Conservation (phyloP, 2,329 filamentous ascomycete genomes). For the Alternaria novae-zelandiae region DNA sequence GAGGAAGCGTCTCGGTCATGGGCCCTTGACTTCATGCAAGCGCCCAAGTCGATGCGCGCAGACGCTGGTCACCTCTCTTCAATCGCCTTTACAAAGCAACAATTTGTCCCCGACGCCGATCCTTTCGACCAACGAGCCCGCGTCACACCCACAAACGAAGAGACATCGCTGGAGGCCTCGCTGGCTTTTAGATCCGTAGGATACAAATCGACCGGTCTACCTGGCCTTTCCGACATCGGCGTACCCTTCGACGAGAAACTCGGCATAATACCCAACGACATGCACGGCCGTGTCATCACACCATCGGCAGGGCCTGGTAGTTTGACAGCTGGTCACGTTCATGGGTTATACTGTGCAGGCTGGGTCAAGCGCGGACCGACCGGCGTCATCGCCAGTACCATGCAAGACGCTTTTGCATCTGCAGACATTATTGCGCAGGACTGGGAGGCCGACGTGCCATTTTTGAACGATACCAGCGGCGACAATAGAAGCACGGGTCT, state of each 20-base stretch:
- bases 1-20: conserved; percentile 69
- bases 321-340: conserved; percentile 59
- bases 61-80: conserved; percentile 62
- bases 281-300: conserved; percentile 71
- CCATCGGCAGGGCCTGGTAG: conserved; percentile 46
- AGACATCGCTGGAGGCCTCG: conserved; percentile 66
- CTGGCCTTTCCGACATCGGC: conserved; percentile 74
- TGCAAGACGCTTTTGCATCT: conserved; percentile 91
- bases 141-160: conserved; percentile 51
- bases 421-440: conserved; percentile 85
- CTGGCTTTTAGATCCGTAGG: conserved; percentile 93
- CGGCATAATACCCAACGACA: conserved; percentile 84
- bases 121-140: conserved; percentile 61
- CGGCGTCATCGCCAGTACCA: conserved; percentile 93
- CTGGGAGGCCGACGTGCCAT: conserved; percentile 62
- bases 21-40: conserved; percentile 85
- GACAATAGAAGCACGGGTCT: conserved; percentile 49
- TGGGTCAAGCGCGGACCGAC: conserved; percentile 97
- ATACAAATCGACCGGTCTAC: conserved; percentile 81
- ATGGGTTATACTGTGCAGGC: conserved; percentile 88
- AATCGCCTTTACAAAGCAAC: conserved; percentile 69
- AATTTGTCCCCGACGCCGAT: conserved; percentile 45
- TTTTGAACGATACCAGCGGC: conserved; percentile 54
- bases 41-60: conserved; percentile 72
- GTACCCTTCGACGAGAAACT: conserved; percentile 77